Evolutionary conservation across 306 rosid genomes (phyloP).

Genomic region (Inga oerstediana): DNA sequence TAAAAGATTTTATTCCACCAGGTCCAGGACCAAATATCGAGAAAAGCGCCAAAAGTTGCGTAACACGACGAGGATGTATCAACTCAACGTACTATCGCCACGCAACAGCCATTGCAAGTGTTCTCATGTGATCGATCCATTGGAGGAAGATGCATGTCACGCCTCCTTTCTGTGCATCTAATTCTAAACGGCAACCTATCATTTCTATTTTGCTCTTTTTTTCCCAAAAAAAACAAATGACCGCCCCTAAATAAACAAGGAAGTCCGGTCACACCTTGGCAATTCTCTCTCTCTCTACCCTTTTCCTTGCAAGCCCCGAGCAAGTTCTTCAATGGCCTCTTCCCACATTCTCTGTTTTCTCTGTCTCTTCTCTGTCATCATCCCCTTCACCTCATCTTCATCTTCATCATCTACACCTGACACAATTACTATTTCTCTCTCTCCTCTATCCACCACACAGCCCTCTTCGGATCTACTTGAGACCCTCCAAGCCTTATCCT

Average conservation of each 20-base stretch:
- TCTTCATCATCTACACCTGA: constrained; percentile 38
- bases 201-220: not conserved
- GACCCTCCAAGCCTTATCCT: constrained; percentile 42
- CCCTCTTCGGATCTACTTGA: constrained; percentile 53
- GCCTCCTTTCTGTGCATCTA: not conserved
- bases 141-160: not conserved
- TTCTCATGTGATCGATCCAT: not conserved
- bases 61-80: not conserved
- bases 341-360: constrained; percentile 16
- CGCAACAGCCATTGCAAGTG: not conserved
- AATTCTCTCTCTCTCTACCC: not conserved
- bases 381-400: constrained; percentile 41
- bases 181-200: not conserved
- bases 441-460: constrained; percentile 34
- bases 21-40: too few relatives aligned
- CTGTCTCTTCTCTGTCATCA: constrained; percentile 34
- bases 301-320: not conserved
- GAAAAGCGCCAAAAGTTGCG: not conserved
- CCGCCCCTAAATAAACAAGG: not conserved
- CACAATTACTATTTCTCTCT: constrained; percentile 52
- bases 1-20: too few relatives aligned
- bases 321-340: constrained; percentile 20
- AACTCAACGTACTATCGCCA: not conserved
- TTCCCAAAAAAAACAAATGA: not conserved
- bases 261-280: not conserved